These are phyloP conservation scores for Epichloe brachyelytri DNA, from an alignment of 2,329 filamentous ascomycete species.

Conservation along the genomic window DNA sequence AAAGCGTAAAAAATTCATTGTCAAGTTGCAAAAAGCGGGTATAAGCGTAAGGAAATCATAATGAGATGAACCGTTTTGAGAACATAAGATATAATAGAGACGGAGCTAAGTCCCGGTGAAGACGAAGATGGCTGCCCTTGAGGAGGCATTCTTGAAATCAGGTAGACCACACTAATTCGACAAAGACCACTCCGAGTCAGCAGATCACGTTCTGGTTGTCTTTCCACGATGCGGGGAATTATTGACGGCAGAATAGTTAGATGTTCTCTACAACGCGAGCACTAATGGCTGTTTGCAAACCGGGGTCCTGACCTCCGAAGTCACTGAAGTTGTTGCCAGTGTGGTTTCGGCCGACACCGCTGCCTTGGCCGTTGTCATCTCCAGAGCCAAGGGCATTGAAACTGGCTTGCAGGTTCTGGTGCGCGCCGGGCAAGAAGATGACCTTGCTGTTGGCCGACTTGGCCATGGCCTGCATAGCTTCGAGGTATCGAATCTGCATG, in stretches of 20 bases:
- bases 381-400: constrained; percentile 31
- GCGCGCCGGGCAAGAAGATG: constrained; percentile 59
- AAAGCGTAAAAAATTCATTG: too few relatives aligned
- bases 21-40: not conserved
- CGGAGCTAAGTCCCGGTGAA: constrained; percentile 4
- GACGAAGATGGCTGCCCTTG: constrained; percentile 8
- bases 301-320: constrained; percentile 39
- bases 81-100: not conserved
- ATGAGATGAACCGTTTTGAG: not conserved
- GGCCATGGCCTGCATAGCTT: constrained; percentile 98
- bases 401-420: constrained; percentile 40
- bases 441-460: constrained; percentile 85
- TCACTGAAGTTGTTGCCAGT: constrained; percentile 28
- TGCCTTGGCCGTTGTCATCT: constrained; percentile 25
- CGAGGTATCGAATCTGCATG: constrained; percentile 97
- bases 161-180: constrained; percentile 22
- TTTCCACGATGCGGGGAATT: not conserved
- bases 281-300: constrained; percentile 72
- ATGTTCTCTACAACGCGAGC: constrained; percentile 77
- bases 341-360: constrained; percentile 37
- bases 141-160: constrained; percentile 16
- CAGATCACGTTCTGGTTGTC: constrained; percentile 11
- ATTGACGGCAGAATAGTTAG: constrained; percentile 29
- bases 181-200: constrained; percentile 19
- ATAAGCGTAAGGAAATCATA: not conserved